Conservation (phyloP, 2,329 filamentous ascomycete species). For the Ophiostoma ulmi region DNA sequence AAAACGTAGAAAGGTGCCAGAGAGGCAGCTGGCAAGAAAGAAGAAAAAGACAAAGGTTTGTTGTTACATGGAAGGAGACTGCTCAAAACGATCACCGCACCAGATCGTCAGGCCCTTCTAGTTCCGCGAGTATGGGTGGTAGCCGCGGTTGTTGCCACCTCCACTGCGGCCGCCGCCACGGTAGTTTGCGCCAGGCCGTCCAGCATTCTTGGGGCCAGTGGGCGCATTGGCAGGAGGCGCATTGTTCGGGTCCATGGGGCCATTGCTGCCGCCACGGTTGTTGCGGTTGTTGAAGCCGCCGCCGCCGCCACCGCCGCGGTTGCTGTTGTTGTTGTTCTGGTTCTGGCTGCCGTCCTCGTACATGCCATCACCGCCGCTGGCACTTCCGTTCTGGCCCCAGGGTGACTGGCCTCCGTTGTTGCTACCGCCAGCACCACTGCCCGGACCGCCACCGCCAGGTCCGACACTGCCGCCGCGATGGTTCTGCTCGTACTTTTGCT, state of each 20-base stretch:
- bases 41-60: conserved; percentile 6
- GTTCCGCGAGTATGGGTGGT: conserved; percentile 63
- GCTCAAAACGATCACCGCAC: neutral
- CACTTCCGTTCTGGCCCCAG: conserved; percentile 25
- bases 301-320: conserved; percentile 31
- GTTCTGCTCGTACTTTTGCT: conserved; percentile 67
- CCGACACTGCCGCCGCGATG: conserved; percentile 42
- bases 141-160: conserved; percentile 54
- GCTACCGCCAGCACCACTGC: conserved; percentile 31
- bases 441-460: conserved; percentile 26
- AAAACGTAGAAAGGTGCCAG: neutral
- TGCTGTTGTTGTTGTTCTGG: conserved; percentile 33
- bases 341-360: conserved; percentile 66
- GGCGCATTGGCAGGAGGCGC: conserved; percentile 75
- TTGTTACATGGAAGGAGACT: neutral
- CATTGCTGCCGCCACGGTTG: conserved; percentile 29
- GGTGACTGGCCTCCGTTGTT: conserved; percentile 32
- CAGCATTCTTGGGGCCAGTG: conserved; percentile 93
- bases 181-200: conserved; percentile 86
- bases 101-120: conserved; percentile 23
- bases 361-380: conserved; percentile 57
- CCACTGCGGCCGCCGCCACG: conserved; percentile 76
- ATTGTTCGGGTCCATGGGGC: conserved; percentile 48
- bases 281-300: conserved; percentile 32
- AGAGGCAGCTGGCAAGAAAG: neutral